Evolutionary conservation across 495 filamentous ascomycete species (phyloP).

Genomic region (Penicillium samsonianum): DNA sequence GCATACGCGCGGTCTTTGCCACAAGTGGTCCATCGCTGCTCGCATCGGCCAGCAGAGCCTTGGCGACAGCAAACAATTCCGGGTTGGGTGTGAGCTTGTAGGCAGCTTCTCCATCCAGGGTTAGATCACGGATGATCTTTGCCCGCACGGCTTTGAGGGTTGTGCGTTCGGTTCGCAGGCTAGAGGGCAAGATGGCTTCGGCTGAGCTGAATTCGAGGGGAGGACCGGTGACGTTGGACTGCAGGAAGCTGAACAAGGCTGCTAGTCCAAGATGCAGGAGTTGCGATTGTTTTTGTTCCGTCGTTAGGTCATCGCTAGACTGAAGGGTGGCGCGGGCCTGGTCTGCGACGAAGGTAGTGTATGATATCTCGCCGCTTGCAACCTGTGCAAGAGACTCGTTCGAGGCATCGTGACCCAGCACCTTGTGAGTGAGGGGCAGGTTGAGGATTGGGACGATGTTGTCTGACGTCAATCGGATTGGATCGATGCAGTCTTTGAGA

Average conservation of each 20-base stretch:
- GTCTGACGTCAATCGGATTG: conserved; percentile 38
- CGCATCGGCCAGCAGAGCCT: conserved; percentile 47
- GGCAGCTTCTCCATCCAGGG: conserved; percentile 80
- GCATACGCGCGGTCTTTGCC: conserved; percentile 52
- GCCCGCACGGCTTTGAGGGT: conserved; percentile 42
- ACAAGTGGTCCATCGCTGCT: conserved; percentile 39
- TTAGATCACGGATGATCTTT: conserved; percentile 62
- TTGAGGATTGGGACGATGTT: conserved; percentile 41
- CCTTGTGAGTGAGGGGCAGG: conserved; percentile 37
- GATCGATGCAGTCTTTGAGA: conserved; percentile 38
- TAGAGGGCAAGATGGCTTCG: conserved; percentile 55
- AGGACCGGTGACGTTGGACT: conserved; percentile 90
- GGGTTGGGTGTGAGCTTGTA: conserved; percentile 82
- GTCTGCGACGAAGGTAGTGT: conserved; percentile 39
- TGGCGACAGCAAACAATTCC: conserved; percentile 78
- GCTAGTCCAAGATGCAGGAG: conserved; percentile 64
- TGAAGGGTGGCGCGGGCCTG: conserved; percentile 32
- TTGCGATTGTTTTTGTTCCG: conserved; percentile 41
- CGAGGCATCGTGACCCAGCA: conserved; percentile 37
- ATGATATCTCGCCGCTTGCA: conserved; percentile 34
- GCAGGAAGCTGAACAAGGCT: conserved; percentile 80
- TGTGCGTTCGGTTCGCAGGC: conserved; percentile 30
- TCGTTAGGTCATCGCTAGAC: conserved; percentile 28
- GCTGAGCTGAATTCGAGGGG: conserved; percentile 59
- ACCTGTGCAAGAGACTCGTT: conserved; percentile 31